phyloP scores from a whole-genome alignment of 345 rosid genomes.

The Gossypium bickii region DNA sequence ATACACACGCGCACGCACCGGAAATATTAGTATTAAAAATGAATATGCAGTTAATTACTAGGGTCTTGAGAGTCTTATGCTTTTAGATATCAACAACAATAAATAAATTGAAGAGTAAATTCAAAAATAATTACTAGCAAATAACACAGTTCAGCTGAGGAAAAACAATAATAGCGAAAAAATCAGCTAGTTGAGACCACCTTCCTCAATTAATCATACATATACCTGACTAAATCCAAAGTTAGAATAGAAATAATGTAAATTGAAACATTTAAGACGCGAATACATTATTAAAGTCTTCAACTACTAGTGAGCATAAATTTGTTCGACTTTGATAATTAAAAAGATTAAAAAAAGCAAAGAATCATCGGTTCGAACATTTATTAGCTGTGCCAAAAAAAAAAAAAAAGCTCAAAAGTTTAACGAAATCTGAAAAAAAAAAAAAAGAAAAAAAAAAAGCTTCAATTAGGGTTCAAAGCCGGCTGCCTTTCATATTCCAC shows the following conservation, averaged over 20 bases:
- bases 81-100: neutral
- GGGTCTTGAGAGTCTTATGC: neutral
- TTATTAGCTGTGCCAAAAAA: neutral
- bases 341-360: neutral
- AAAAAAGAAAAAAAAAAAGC: neutral
- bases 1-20: too few relatives aligned
- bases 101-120: neutral
- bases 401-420: neutral
- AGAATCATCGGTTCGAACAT: neutral
- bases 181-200: neutral
- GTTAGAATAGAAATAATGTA: neutral
- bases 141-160: neutral
- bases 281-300: neutral
- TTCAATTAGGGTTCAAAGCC: neutral
- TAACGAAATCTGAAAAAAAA: neutral
- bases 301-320: neutral
- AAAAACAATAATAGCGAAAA: neutral
- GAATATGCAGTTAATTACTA: neutral
- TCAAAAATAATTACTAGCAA: neutral
- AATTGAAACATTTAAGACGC: neutral
- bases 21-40: neutral
- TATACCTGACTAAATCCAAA: neutral
- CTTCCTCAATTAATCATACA: neutral
- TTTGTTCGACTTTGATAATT: neutral
- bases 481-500: neutral